Evolutionary conservation across 2,329 filamentous ascomycete species (phyloP), one percentile per base, ranked within the genome.

Genomic region (Xylaria sp.): DNA sequence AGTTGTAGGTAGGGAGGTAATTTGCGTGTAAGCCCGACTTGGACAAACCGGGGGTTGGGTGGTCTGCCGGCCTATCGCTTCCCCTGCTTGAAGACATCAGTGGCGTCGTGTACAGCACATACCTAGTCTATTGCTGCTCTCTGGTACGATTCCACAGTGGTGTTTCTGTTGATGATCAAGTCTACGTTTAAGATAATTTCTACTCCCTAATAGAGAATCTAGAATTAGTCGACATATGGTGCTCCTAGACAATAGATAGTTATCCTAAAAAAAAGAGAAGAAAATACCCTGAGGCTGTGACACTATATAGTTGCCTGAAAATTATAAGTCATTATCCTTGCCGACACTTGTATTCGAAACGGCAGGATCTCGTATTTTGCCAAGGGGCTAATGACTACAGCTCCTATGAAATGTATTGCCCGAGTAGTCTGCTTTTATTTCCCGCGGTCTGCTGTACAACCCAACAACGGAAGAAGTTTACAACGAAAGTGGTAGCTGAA

Each of bases 51-150:
- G 39, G 56, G 53, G 20, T 45, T 42, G 39, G 33, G 22, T 42
- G 31, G 45, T 11, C 31, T 55, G n/a, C 31, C 15, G 39, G 47
- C 36, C 33, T 60, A 45, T 44, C 33, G 10, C 17, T 33, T 61
- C 57, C 56, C 63, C 20, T 55, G 63, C 42, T 55, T 17, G 29
- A 33, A 29, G 27, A 45, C 33, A 22, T 29, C n/a, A 25, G 49
- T 60, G 49, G 39, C 49, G 29, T 55, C n/a, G 29, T 29, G 5
- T 15, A n/a, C 49, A 33, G 17, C 29, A 51, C 20, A 11, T 15
- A 38, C 4, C 2, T 53, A 29, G 15, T 51, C 11, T 31, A n/a
- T 51, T 33, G 11, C 27, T 33, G 29, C 27, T 33, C 17, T 31
- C 49, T 31, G 9, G 2, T 29, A n/a, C 15, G 15, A 17, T 42